Evolutionary conservation across 2,329 filamentous ascomycete species (phyloP).

Genomic region (Neopestalotiopsis sp.): DNA sequence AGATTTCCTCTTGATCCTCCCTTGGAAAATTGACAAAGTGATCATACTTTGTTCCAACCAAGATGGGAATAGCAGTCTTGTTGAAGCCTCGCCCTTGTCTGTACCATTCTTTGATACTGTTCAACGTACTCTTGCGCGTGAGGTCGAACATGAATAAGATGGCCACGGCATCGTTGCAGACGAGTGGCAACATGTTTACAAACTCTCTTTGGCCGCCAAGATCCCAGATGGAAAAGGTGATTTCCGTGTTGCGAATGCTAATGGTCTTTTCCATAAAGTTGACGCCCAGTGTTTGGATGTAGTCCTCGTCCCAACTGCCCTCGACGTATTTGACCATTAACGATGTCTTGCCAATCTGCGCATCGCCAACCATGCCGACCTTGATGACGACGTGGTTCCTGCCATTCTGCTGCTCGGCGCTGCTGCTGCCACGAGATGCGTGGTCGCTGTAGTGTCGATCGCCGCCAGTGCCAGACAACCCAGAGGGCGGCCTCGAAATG

Average conservation of each 20-base stretch:
- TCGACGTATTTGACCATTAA: constrained; percentile 99
- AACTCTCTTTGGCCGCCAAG: constrained; percentile 97
- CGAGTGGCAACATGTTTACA: constrained; percentile 99
- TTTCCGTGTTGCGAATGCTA: constrained; percentile 98
- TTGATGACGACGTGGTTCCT: constrained; percentile 92
- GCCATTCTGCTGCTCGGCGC: constrained; percentile 49
- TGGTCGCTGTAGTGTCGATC: constrained; percentile 51
- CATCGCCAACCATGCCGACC: constrained; percentile 98
- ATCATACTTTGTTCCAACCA: constrained; percentile 98
- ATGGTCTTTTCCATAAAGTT: constrained; percentile 99
- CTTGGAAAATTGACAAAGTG: constrained; percentile 98
- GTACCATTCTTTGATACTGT: constrained; percentile 99
- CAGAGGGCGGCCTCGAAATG: constrained; percentile 60
- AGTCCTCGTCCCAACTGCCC: constrained; percentile 99
- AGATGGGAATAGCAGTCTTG: constrained; percentile 98
- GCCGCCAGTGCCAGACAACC: constrained; percentile 49
- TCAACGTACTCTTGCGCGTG: constrained; percentile 95
- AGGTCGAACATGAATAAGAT: constrained; percentile 99
- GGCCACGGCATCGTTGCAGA: constrained; percentile 98
- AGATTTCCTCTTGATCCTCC: constrained; percentile 98
- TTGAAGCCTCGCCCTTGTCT: constrained; percentile 97
- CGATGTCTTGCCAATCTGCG: constrained; percentile 98
- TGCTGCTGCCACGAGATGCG: constrained; percentile 43
- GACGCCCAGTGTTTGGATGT: constrained; percentile 97
- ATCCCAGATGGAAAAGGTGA: constrained; percentile 99